phyloP scores from a whole-genome alignment of 139 green algal genomes.

The Chlamydomonas schloesseri region DNA sequence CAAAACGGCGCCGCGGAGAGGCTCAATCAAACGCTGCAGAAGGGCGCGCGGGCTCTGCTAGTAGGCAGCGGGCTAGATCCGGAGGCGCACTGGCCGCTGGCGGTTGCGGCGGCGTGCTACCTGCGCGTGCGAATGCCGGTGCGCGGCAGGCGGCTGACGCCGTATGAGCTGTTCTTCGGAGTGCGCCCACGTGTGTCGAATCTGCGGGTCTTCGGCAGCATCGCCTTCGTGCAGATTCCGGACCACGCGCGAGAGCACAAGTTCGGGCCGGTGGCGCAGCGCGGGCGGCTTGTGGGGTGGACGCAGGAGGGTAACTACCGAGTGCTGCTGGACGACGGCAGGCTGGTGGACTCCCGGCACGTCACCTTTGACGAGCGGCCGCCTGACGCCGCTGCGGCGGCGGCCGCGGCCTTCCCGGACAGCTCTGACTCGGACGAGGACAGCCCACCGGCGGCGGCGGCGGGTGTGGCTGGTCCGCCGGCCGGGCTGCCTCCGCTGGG shows the following conservation, averaged over 20 bases:
- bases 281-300: not conserved
- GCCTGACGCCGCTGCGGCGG: not conserved
- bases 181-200: no score
- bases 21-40: conserved; percentile 53
- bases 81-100: not conserved
- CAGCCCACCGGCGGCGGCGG: no score
- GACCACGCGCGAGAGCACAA: not conserved
- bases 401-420: no score
- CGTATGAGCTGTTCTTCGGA: not conserved
- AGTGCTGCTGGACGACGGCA: not conserved
- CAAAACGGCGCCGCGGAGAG: conserved; percentile 56
- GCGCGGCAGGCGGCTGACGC: not conserved
- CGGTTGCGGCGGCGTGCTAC: not conserved
- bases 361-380: not conserved
- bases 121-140: not conserved
- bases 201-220: not conserved
- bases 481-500: no score
- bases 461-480: no score
- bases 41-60: not conserved
- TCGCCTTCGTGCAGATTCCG: not conserved
- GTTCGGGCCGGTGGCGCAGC: not conserved
- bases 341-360: not conserved
- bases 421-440: no score
- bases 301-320: not conserved
- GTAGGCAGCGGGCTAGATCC: not conserved